phyloP scores from a whole-genome alignment of 2,329 filamentous ascomycete genomes.

The Beauveria bassiana region DNA sequence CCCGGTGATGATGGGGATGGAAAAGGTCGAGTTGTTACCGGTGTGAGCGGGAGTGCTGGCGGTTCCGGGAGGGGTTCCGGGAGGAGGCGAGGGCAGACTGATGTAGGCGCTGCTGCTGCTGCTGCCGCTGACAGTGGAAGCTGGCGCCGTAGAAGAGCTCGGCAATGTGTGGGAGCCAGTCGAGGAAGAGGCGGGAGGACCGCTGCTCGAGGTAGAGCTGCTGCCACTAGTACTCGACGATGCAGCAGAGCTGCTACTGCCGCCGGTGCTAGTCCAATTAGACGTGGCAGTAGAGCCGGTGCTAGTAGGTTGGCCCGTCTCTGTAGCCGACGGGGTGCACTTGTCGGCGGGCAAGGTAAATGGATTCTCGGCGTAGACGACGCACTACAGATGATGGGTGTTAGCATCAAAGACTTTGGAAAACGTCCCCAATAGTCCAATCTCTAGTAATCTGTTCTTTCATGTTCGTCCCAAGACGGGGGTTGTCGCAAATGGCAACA shows the following conservation, averaged over 20 bases:
- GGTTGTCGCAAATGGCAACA: not conserved
- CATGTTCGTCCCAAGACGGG: not conserved
- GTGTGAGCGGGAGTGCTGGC: not conserved
- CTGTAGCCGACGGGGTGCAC: conserved; percentile 25
- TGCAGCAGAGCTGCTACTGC: not conserved
- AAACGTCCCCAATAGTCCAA: too few species aligned
- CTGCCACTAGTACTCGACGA: conserved; percentile 21
- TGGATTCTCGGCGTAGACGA: conserved; percentile 33
- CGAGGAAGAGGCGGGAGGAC: not conserved
- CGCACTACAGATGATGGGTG: conserved; percentile 23
- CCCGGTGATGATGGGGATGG: conserved; percentile 12
- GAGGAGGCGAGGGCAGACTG: not conserved
- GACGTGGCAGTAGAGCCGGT: conserved; percentile 14
- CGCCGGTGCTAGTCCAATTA: not conserved
- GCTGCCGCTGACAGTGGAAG: not conserved
- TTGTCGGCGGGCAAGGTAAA: conserved; percentile 29
- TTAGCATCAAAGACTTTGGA: not conserved
- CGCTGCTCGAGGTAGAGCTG: not conserved
- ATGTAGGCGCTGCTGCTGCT: not conserved
- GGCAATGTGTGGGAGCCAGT: not conserved
- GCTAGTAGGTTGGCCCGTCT: conserved; percentile 5
- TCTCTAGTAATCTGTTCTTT: not conserved
- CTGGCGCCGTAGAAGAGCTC: not conserved
- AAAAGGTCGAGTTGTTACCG: not conserved
- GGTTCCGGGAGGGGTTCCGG: not conserved